These are phyloP conservation scores for Psilocybe azurescens DNA, from an alignment of 768 basidiomycete genomes.

Conservation along the genomic window DNA sequence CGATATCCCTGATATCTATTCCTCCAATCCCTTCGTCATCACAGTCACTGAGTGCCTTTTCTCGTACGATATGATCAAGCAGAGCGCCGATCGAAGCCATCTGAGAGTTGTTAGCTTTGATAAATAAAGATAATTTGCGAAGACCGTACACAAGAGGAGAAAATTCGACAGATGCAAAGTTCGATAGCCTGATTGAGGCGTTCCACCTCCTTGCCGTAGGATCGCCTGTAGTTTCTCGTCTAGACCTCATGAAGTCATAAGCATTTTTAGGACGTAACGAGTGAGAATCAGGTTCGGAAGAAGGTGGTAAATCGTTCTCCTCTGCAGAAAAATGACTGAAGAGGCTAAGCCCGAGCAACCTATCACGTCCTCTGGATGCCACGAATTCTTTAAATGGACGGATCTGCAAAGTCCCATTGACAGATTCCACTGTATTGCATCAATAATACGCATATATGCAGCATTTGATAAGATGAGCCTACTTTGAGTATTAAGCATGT, in stretches of 20 bases:
- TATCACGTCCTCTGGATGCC: constrained; percentile 68
- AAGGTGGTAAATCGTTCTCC: constrained; percentile 30
- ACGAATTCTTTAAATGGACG: constrained; percentile 84
- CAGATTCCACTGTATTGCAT: constrained; percentile 54
- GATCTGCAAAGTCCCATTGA: constrained; percentile 69
- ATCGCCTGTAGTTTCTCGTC: constrained; percentile 54
- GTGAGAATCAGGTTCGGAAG: constrained; percentile 42
- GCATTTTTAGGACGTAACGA: constrained; percentile 56
- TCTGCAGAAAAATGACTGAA: constrained; percentile 58
- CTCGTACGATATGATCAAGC: constrained; percentile 74
- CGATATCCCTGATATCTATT: constrained; percentile 73
- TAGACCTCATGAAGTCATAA: constrained; percentile 74
- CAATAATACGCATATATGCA: constrained; percentile 28
- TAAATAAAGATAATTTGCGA: background rate
- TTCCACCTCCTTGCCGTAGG: constrained; percentile 73
- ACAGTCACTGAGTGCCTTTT: constrained; percentile 65
- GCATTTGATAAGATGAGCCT: constrained; percentile 18
- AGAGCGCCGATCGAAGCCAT: constrained; percentile 84
- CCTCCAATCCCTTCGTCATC: constrained; percentile 68
- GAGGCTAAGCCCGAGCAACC: constrained; percentile 67
- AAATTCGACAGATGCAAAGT: constrained; percentile 76
- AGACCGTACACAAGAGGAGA: constrained; percentile 74
- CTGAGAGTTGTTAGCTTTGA: constrained; percentile 43
- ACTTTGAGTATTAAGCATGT: constrained; percentile 68
- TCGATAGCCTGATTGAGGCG: constrained; percentile 78